Conservation (phyloP, 1,284 basidiomycete genomes). For the Ustilago shanxiensis region DNA sequence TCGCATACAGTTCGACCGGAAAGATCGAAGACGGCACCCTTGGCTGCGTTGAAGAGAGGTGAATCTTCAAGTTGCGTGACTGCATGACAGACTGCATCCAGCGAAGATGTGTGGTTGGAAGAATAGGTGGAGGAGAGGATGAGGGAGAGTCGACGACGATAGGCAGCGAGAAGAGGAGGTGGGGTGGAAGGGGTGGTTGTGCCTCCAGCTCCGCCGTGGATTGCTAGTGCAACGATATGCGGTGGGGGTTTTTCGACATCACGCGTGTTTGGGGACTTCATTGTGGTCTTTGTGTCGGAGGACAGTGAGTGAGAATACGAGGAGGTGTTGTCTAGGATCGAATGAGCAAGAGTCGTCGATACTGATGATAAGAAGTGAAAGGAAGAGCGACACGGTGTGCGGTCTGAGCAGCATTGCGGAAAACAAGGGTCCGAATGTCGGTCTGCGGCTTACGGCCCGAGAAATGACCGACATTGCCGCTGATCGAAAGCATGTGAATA, state of each 20-base stretch:
- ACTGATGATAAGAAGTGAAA: background rate
- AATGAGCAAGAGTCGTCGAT: too few relatives aligned
- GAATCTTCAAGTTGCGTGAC: constrained; percentile 81
- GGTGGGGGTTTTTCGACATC: constrained; percentile 3
- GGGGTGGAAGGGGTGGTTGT: constrained; percentile 38
- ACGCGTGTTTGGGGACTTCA: background rate
- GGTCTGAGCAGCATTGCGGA: constrained; percentile 9
- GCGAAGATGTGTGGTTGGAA: constrained; percentile 78
- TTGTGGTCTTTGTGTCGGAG: too few relatives aligned
- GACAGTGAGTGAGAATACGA: too few relatives aligned
- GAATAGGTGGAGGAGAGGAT: constrained; percentile 78
- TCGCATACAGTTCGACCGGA: constrained; percentile 80
- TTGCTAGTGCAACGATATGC: constrained; percentile 42
- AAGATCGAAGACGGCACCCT: constrained; percentile 66
- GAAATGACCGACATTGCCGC: constrained; percentile 9
- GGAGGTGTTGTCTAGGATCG: background rate
- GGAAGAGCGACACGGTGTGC: background rate
- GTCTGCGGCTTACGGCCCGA: constrained; percentile 13
- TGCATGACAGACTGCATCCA: constrained; percentile 84
- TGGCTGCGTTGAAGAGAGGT: constrained; percentile 81
- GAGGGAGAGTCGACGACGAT: constrained; percentile 75
- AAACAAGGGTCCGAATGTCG: background rate
- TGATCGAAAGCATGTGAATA: background rate
- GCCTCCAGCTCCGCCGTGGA: constrained; percentile 53
- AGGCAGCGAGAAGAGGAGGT: constrained; percentile 74